Evolutionary conservation across 2,329 filamentous ascomycete species (phyloP).

Genomic region (Chaetomiaceae sp.): DNA sequence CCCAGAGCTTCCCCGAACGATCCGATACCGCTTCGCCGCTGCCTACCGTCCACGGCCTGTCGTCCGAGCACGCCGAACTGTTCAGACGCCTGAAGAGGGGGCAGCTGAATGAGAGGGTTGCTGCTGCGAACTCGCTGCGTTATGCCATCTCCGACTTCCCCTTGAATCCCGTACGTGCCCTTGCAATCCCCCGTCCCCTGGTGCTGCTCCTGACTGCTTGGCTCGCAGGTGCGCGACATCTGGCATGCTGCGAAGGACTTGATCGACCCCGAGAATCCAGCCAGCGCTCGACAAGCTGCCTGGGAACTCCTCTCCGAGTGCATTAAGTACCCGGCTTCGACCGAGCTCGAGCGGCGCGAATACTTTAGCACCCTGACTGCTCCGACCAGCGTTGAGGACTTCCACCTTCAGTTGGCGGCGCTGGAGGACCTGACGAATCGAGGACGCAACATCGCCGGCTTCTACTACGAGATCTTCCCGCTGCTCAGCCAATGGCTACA

Average conservation of each 20-base stretch:
- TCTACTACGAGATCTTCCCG: conserved; percentile 61
- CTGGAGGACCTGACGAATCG: conserved; percentile 55
- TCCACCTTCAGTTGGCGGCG: conserved; percentile 58
- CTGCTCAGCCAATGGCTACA: conserved; percentile 56
- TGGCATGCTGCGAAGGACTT: conserved; percentile 63
- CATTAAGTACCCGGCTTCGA: conserved; percentile 54
- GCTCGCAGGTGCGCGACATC: conserved; percentile 45
- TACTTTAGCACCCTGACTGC: conserved; percentile 58
- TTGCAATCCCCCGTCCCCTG: neutral
- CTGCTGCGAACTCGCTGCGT: conserved; percentile 52
- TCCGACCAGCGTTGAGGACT: conserved; percentile 53
- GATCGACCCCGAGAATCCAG: conserved; percentile 51
- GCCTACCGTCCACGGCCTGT: conserved; percentile 38
- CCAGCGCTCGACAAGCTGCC: conserved; percentile 49
- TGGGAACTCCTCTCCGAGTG: conserved; percentile 62
- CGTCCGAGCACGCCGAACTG: conserved; percentile 47
- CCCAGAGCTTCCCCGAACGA: conserved; percentile 37
- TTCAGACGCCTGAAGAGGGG: conserved; percentile 51
- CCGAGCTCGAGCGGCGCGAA: conserved; percentile 60
- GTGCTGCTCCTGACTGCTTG: conserved; percentile 5
- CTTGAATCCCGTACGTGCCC: conserved; percentile 39
- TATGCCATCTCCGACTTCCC: conserved; percentile 53
- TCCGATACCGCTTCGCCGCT: conserved; percentile 35
- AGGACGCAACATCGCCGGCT: conserved; percentile 58
- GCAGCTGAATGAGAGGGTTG: conserved; percentile 45